phyloP scores from a whole-genome alignment of 1,139 yeast genomes.

The Pichia sp. region DNA sequence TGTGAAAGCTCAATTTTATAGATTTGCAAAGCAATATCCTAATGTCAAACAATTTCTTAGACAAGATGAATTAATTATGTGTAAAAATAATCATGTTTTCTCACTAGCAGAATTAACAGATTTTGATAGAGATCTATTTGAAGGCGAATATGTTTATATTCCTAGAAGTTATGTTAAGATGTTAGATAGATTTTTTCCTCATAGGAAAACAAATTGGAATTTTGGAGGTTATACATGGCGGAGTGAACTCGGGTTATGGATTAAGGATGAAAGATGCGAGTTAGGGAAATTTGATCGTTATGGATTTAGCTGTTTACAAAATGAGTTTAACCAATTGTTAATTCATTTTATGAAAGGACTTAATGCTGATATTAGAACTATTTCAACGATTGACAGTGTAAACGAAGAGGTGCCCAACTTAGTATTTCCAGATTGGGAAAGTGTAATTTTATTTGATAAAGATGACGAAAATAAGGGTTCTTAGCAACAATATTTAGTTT shows the following conservation, averaged over 20 bases:
- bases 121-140: conserved; percentile 38
- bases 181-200: conserved; percentile 39
- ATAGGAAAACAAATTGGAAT: conserved; percentile 22
- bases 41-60: conserved; percentile 27
- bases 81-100: conserved; percentile 49
- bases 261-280: conserved; percentile 24
- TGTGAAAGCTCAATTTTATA: conserved; percentile 22
- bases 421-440: conserved; percentile 6
- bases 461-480: not conserved
- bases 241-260: conserved; percentile 34
- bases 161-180: conserved; percentile 35
- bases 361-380: too few relatives aligned
- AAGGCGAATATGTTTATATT: conserved; percentile 42
- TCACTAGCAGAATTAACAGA: conserved; percentile 39
- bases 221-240: conserved; percentile 32
- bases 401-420: too few relatives aligned
- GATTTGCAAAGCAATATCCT: conserved; percentile 21
- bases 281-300: too few relatives aligned
- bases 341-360: too few relatives aligned
- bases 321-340: too few relatives aligned
- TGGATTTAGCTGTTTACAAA: too few relatives aligned
- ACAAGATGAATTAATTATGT: conserved; percentile 18
- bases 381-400: too few relatives aligned
- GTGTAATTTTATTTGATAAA: not conserved
- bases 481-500: too few relatives aligned